Evolutionary conservation across 768 basidiomycete genomes (phyloP), one percentile per base, ranked within the genome.

Genomic region (Hericium rajendrae): DNA sequence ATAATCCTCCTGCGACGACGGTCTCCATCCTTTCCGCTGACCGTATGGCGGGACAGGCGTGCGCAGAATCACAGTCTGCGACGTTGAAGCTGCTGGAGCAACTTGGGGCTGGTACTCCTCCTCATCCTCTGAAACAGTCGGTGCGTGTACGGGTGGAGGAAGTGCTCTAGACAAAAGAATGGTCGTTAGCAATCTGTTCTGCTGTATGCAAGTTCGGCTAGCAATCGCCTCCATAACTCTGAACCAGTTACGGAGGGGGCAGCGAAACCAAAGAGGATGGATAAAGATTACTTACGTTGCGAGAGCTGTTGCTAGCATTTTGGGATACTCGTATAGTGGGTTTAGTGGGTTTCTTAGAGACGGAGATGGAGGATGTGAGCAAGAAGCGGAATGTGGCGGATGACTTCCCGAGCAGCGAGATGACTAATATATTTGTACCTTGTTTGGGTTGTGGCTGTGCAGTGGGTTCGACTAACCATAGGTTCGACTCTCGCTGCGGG

Each of bases 1-100:
- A 70, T 87, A 98, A 66, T 99, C 93, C 59, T 86, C 86, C 58
- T 78, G 78, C n/a, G 77, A 76, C 41, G 78, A 77, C 24, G 95
- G 95, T 63, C 82, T 87, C 97, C 97, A 99, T 46, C 83, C 86
- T 58, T 71, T 76, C 51, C 95, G 79, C 66, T 85, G 84, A 6
- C 95, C 91, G 70, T 98, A 99, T 13, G 86, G 80, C 3, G 95
- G 94, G 40, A 88, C 76, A 46, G 71, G 72, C 18, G 72, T 69
- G 48, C 84, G 78, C 56, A 80, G 68, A 59, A 79, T 73, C 53
- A 86, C 69, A 20, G 70, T 66, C 56, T 68, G 73, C 4, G 73
- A 71, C 8, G 67, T 62, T 0, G 69, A 60, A 39, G 62, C 67
- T 38, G 65, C 66, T 58, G 57, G 67, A 56, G 37, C 66, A 28